These are phyloP conservation scores for Schwanniomyces yamadae DNA, from an alignment of 805 yeast species.

Conservation along the genomic window DNA sequence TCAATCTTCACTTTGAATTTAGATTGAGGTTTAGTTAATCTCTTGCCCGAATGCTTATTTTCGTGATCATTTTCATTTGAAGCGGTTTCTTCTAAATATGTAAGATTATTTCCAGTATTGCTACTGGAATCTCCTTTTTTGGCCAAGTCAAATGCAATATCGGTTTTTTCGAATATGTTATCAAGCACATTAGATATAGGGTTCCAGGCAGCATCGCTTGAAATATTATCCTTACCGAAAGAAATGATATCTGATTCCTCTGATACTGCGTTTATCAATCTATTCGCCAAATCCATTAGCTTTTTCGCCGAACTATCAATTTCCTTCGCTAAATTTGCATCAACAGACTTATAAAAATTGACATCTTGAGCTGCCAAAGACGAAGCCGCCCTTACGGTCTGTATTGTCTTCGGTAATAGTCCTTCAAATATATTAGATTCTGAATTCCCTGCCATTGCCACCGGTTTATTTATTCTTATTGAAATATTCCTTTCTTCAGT, in stretches of 20 bases:
- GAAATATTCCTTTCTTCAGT: too few species aligned
- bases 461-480: too few species aligned
- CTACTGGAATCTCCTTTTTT: conserved; percentile 17
- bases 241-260: conserved; percentile 28
- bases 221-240: conserved; percentile 44
- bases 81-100: conserved; percentile 51
- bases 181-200: conserved; percentile 64
- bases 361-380: conserved; percentile 78
- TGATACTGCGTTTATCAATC: conserved; percentile 19
- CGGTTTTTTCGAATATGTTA: conserved; percentile 70
- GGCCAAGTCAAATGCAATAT: conserved; percentile 58
- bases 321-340: conserved; percentile 40
- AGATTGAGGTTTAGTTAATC: conserved; percentile 67
- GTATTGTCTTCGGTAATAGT: conserved; percentile 48
- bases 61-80: conserved; percentile 7
- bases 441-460: conserved; percentile 2
- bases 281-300: conserved; percentile 34
- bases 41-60: conserved; percentile 16
- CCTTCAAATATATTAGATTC: conserved; percentile 10
- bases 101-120: conserved; percentile 23
- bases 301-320: conserved; percentile 42
- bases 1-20: conserved; percentile 59
- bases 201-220: conserved; percentile 54
- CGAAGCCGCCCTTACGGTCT: conserved; percentile 62
- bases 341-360: conserved; percentile 68